Evolutionary conservation across 1,139 yeast genomes (phyloP), one percentile per base, ranked within the genome.

Genomic region (Saccharomyces hybrid): DNA sequence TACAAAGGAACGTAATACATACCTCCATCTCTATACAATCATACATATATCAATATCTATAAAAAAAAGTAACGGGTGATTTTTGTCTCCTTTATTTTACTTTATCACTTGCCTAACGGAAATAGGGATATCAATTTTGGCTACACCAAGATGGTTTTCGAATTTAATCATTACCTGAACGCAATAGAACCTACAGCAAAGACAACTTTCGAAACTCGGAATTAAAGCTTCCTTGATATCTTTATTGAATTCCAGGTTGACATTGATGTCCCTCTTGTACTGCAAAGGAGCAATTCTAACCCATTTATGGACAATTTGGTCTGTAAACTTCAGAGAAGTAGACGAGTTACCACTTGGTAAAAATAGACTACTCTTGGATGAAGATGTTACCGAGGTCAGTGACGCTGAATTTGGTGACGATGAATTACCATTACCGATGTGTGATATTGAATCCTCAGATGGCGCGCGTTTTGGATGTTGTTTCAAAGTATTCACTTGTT

Each of bases 171-270:
- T 59, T 11, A 66, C 57, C 13, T 69, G 60, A 27, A 71, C 59
- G 50, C 76, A 77, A 61, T 81, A 80, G 42, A 78, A 60, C 57
- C 86, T 70, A 3, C 81, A 74, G 52, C 79, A 70, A 51, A 76
- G 65, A 62, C 86, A 81, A 44, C 74, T 74, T 62, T 81, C 84
- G 64, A 79, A 78, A 55, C 74, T 76, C 1, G 86, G 85, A 6
- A 79, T 75, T 57, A 81, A 68, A 0, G 82, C 76, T 51, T 69
- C 67, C 26, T 57, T 49, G 25, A 69, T 57, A 5, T 58, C 55
- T 28, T 63, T 62, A 32, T 56, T 59, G 31, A 66, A 58, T 29
- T 59, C 62, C 46, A 70, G 51, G 23, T 60, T 60, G 19, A 68
- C 55, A 5, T 56, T 46, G 51, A 60, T 44, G 26, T 58, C 54